These are phyloP conservation scores for Amanita rimosa DNA, from an alignment of 768 basidiomycete genomes.

Conservation along the genomic window DNA sequence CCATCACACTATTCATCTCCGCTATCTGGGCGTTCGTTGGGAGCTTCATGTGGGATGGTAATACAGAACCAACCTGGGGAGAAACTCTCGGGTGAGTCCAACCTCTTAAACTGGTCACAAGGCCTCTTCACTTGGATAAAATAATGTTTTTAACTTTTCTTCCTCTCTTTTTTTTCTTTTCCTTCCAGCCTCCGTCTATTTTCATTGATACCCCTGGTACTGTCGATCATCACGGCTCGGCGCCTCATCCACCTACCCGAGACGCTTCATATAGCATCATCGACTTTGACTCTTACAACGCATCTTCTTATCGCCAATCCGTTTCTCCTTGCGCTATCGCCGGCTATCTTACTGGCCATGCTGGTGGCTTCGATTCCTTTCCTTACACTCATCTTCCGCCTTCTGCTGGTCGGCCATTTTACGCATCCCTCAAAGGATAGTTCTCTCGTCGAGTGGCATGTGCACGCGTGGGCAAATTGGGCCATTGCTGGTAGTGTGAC, in stretches of 20 bases:
- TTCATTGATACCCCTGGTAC: conserved; percentile 58
- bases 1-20: conserved; percentile 61
- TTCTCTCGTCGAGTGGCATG: conserved; percentile 26
- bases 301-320: conserved; percentile 61
- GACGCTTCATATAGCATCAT: conserved; percentile 56
- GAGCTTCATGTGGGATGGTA: conserved; percentile 53
- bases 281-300: conserved; percentile 48
- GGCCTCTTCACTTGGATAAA: background rate
- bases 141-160: too few relatives aligned
- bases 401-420: conserved; percentile 58
- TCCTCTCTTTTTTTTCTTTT: background rate
- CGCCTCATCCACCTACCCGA: conserved; percentile 63
- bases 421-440: conserved; percentile 12
- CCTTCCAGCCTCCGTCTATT: conserved; percentile 57
- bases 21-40: conserved; percentile 76
- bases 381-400: conserved; percentile 64
- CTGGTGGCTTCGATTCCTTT: conserved; percentile 72
- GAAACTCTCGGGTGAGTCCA: conserved; percentile 63
- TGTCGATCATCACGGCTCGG: conserved; percentile 62
- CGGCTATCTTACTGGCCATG: conserved; percentile 53
- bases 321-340: conserved; percentile 65
- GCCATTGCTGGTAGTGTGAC: conserved; percentile 38
- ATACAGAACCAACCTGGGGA: conserved; percentile 61
- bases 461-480: conserved; percentile 29
- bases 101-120: background rate